These are phyloP conservation scores for Passiflora organensis DNA, from an alignment of 345 rosid species.

Conservation along the genomic window DNA sequence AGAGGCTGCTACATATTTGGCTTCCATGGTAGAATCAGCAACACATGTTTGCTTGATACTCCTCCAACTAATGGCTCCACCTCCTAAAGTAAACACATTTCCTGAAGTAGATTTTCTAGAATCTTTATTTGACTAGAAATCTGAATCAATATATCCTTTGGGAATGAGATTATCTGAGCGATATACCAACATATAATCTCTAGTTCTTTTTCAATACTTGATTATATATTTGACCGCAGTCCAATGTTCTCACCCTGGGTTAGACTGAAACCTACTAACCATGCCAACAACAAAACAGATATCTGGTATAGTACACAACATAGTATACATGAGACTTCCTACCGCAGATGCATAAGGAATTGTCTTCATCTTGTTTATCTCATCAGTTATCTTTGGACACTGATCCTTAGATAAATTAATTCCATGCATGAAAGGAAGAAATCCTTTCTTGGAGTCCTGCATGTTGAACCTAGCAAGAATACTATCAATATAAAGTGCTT, in stretches of 20 bases:
- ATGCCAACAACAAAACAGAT: not conserved
- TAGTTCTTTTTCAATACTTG: constrained; percentile 1
- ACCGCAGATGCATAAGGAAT: not conserved
- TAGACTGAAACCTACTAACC: no score
- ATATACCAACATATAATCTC: not conserved
- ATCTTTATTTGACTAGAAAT: not conserved
- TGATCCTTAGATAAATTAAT: not conserved
- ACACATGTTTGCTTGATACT: not conserved
- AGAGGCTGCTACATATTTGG: no score
- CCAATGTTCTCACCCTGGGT: no score
- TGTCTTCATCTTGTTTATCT: not conserved
- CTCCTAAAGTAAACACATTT: not conserved
- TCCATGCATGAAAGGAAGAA: not conserved
- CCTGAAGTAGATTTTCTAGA: no score
- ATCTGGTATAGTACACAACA: not conserved
- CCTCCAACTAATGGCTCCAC: not conserved
- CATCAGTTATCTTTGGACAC: constrained; percentile 1
- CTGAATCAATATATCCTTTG: not conserved
- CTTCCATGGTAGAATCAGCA: not conserved
- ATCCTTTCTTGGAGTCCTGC: no score
- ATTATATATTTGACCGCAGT: no score
- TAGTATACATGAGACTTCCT: constrained; percentile 3
- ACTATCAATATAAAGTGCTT: no score
- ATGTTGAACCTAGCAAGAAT: no score
- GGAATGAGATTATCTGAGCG: not conserved